Base-by-base conservation (phyloP, 2,329 filamentous ascomycete species). In the Sphaerostilbella broomeana region DNA sequence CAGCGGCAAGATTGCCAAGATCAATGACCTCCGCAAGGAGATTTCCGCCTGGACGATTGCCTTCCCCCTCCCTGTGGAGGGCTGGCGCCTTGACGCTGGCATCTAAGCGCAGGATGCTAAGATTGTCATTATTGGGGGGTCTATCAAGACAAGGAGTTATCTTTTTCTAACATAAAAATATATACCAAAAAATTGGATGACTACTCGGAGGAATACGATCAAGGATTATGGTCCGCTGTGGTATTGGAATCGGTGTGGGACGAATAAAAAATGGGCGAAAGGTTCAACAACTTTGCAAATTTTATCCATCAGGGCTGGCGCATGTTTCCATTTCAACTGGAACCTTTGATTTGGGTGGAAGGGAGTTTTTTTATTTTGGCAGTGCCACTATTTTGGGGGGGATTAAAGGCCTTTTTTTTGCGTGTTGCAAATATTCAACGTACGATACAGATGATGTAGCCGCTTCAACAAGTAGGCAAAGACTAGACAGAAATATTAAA, bases 51-150 rank as follows among this genome's bases (percentile, higher is more conserved):
- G 90, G 90, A 86, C 86, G 60, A 76, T 75, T 61, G 79, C 77
- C 51, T 98, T 95, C 84, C 92, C 92, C 58, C 84, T 98, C 47
- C 92, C 92, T 45, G 81, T 94, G 49, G 78, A 82, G 71, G 78
- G 78, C 57, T 82, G 78, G 78, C 74, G 78, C 57, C 59, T 69
- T 43, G 75, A 79, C 52, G 74, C 75, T 45, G 72, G 73, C 51
- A 62, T 78, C 56, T 79, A 75, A 70, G 40, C 29, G 27, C 21
- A 37, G 38, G 35, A 30, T 25, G 25, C 17, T 29, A 15, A 26
- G 16, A 17, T 9, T 18, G 25, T 17, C 6, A 36, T 21, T 11
- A 27, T 28, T n/a, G 25, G 12, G n/a, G n/a, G n/a, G n/a, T n/a
- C n/a, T n/a, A n/a, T n/a, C n/a, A n/a, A n/a, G n/a, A n/a, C n/a